Percentiles rank a stretch among this genome's conserved stretches.
Conservation (phyloP, 164 flowering plant genomes). For the Liriodendron chinense region DNA sequence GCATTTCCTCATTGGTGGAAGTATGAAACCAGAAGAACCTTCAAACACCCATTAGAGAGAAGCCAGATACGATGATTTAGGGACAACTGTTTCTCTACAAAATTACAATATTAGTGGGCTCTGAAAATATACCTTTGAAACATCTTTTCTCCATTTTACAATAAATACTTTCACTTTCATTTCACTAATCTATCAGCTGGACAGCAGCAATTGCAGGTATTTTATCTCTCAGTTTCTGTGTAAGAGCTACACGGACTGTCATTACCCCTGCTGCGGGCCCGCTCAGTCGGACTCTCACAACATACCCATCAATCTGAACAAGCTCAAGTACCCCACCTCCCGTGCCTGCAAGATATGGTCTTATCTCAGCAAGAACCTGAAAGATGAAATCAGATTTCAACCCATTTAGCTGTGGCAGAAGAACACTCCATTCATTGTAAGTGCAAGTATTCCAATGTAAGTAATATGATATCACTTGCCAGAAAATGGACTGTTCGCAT, state of each 20-base stretch:
- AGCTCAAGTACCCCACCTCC: conserved; percentile 87
- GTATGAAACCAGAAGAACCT: not conserved
- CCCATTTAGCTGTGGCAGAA: not conserved
- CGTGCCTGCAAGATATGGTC: conserved; percentile 83
- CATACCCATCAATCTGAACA: conserved; percentile 55
- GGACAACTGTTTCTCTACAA: not conserved
- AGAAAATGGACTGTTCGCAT: not conserved
- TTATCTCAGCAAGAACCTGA: conserved; percentile 84
- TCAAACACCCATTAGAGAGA: not conserved
- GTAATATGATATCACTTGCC: not conserved
- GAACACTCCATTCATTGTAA: no score
- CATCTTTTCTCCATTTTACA: conserved; percentile 4
- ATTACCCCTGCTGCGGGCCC: conserved; percentile 91
- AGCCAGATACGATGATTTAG: not conserved
- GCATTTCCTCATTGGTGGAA: not conserved
- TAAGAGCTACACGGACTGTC: conserved; percentile 96
- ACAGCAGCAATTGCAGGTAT: conserved; percentile 83
- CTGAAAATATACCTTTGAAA: not conserved
- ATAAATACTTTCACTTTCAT: not conserved
- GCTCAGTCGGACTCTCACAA: conserved; percentile 66
- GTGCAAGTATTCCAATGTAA: not conserved
- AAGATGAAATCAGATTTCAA: conserved; percentile 8
- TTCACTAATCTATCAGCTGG: conserved; percentile 50
- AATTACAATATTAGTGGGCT: not conserved
- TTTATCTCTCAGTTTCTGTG: conserved; percentile 84